Evolutionary conservation across 257 asterid genomes (phyloP).

Genomic region (Datura wrightii): DNA sequence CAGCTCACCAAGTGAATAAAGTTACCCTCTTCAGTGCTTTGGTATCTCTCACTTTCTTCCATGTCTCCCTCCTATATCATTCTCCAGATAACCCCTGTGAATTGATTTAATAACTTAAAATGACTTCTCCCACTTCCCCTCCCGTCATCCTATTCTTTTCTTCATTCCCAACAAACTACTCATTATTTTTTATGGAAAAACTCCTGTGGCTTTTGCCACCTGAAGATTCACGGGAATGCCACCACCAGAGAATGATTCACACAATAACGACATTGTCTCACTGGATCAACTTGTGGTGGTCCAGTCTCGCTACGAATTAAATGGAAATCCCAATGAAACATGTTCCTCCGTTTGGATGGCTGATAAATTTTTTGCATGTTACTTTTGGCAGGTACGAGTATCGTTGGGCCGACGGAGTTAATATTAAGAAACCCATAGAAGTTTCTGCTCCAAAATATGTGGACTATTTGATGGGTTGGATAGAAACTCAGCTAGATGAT

Average conservation of each 20-base stretch:
- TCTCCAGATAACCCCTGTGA: background rate
- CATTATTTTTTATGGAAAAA: background rate
- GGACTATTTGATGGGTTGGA: constrained; percentile 93
- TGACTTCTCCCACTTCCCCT: background rate
- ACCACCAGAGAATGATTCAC: background rate
- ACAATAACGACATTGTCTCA: background rate
- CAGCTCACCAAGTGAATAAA: background rate
- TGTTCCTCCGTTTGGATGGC: background rate
- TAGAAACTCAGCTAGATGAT: constrained; percentile 81
- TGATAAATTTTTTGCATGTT: background rate
- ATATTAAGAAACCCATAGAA: constrained; percentile 84
- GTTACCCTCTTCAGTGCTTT: background rate
- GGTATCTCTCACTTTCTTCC: background rate
- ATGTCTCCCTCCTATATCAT: background rate
- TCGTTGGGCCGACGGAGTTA: constrained; percentile 94
- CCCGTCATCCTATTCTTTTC: background rate
- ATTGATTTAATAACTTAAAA: background rate
- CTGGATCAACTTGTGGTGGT: background rate
- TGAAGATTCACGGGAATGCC: background rate
- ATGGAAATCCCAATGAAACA: background rate
- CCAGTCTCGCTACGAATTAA: background rate
- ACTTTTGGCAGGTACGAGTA: constrained; percentile 66
- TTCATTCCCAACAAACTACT: background rate
- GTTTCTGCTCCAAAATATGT: constrained; percentile 96
- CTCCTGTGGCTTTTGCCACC: background rate